Evolutionary conservation across 345 rosid species (phyloP).

Genomic region (Eucalyptus regnans): DNA sequence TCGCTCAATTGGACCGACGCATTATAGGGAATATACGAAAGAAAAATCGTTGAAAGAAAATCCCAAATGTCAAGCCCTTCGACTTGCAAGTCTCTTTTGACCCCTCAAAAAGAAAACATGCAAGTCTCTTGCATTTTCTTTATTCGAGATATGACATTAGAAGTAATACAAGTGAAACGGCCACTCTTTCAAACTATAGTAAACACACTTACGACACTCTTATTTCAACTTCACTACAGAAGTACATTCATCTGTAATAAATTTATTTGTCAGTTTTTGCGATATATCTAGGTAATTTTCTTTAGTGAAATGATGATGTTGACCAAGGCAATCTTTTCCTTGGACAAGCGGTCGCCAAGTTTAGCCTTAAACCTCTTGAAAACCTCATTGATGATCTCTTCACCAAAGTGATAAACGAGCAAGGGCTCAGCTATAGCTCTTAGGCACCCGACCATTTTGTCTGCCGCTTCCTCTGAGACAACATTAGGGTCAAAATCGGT

Average conservation of each 20-base stretch:
- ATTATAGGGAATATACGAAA: no score
- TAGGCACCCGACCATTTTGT: conserved; percentile 16
- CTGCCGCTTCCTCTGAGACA: conserved; percentile 3
- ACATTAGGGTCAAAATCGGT: background rate
- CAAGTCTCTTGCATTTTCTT: background rate
- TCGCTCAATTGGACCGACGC: background rate
- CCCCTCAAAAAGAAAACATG: no score
- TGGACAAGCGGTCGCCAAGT: background rate
- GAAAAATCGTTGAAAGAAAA: background rate
- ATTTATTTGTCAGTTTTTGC: background rate
- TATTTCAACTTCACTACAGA: background rate
- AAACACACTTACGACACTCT: background rate
- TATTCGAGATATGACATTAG: background rate
- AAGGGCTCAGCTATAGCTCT: conserved; percentile 47
- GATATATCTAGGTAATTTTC: background rate
- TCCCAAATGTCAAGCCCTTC: background rate
- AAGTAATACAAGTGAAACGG: background rate
- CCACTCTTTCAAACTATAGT: background rate
- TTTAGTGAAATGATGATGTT: background rate
- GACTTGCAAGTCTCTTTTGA: background rate
- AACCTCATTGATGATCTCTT: conserved; percentile 5
- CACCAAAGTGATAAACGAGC: conserved; percentile 29
- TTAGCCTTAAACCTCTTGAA: background rate
- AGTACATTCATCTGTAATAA: background rate
- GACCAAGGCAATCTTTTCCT: background rate